Conservation (phyloP, 805 yeast genomes). For the Deakozyma indianensis region DNA sequence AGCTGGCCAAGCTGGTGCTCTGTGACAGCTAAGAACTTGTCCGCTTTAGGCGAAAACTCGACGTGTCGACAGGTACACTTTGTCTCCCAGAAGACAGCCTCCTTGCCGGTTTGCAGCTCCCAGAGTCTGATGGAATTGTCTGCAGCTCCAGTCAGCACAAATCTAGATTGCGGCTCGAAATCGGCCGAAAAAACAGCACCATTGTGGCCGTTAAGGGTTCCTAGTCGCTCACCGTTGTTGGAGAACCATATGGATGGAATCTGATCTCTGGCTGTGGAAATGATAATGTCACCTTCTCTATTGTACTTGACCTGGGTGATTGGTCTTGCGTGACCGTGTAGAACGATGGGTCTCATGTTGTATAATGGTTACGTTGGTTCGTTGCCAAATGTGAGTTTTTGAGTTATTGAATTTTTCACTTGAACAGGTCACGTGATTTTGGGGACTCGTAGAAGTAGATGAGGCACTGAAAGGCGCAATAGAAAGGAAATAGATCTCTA, state of each 20-base stretch:
- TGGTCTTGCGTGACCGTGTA: conserved; percentile 94
- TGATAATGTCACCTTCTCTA: conserved; percentile 85
- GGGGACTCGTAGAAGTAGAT: no score
- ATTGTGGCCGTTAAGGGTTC: conserved; percentile 75
- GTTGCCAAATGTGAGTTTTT: conserved; percentile 1
- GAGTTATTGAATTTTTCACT: no score
- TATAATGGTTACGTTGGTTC: background rate
- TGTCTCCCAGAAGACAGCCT: conserved; percentile 55
- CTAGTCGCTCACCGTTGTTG: conserved; percentile 90
- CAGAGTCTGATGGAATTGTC: conserved; percentile 78
- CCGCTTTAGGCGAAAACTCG: conserved; percentile 64
- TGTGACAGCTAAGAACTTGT: conserved; percentile 56
- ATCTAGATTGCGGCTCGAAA: conserved; percentile 52
- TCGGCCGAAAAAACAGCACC: conserved; percentile 96
- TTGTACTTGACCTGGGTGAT: conserved; percentile 92
- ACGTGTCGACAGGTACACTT: conserved; percentile 86
- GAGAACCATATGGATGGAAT: conserved; percentile 84
- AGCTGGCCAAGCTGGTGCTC: conserved; percentile 86
- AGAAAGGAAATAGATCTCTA: no score
- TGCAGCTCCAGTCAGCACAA: conserved; percentile 79
- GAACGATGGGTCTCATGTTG: conserved; percentile 16
- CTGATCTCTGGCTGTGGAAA: conserved; percentile 85
- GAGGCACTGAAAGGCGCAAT: no score
- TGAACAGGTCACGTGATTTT: no score
- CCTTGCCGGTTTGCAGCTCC: conserved; percentile 67